A percentile compares a stretch with the other conserved stretches of the same genome.
These are phyloP conservation scores for Daldinia vernicosa DNA, from an alignment of 495 filamentous ascomycete species.

Conservation along the genomic window DNA sequence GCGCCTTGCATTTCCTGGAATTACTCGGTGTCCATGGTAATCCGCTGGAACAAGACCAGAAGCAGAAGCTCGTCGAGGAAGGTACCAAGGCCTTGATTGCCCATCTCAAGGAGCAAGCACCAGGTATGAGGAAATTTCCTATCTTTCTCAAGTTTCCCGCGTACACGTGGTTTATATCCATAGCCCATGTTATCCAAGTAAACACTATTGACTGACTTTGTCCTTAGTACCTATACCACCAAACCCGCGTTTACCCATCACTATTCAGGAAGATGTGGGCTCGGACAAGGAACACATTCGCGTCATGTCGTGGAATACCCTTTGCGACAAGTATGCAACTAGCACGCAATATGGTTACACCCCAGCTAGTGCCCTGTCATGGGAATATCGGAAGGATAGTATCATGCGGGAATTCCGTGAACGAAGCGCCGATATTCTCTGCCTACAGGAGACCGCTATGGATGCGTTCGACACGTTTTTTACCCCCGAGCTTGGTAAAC, in stretches of 20 bases:
- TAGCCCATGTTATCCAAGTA: not conserved
- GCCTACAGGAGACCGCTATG: slow-evolving; percentile 90
- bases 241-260: slow-evolving; percentile 52
- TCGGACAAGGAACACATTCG: slow-evolving; percentile 67
- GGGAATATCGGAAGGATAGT: slow-evolving; percentile 83
- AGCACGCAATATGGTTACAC: slow-evolving; percentile 86
- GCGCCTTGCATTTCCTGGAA: slow-evolving; percentile 84
- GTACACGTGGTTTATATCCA: not conserved
- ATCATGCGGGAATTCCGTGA: slow-evolving; percentile 82
- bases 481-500: slow-evolving; percentile 78
- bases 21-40: slow-evolving; percentile 94
- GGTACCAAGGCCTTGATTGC: slow-evolving; percentile 87
- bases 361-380: slow-evolving; percentile 76
- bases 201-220: slow-evolving; percentile 21
- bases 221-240: slow-evolving; percentile 74
- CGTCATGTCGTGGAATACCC: slow-evolving; percentile 90
- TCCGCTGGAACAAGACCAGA: slow-evolving; percentile 75
- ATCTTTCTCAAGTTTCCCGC: not conserved
- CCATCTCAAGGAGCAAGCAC: slow-evolving; percentile 80
- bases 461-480: slow-evolving; percentile 92
- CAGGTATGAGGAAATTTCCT: slow-evolving; percentile 65
- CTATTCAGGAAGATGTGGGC: slow-evolving; percentile 60
- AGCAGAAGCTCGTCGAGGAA: slow-evolving; percentile 79
- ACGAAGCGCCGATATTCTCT: slow-evolving; percentile 87
- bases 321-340: slow-evolving; percentile 92